Conservation (phyloP, 2,329 filamentous ascomycete genomes). For the Exophiala viscosa region DNA sequence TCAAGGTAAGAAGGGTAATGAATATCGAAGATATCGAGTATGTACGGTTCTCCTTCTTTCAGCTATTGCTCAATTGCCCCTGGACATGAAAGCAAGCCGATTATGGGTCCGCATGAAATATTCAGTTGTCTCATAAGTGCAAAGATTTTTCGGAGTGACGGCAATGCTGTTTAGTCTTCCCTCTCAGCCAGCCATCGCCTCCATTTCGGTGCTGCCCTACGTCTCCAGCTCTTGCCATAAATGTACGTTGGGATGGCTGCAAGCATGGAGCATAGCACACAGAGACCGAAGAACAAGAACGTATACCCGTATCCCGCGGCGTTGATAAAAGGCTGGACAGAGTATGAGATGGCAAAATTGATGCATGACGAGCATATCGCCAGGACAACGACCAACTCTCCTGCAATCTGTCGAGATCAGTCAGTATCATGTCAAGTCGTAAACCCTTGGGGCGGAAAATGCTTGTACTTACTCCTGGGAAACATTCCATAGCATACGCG, state of each 20-base stretch:
- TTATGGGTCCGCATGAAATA: no score
- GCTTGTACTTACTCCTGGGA: constrained; percentile 31
- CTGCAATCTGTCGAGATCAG: constrained; percentile 31
- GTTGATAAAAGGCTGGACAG: constrained; percentile 40
- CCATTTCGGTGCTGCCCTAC: constrained; percentile 8
- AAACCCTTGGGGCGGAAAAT: background rate
- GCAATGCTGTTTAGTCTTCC: background rate
- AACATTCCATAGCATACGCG: constrained; percentile 43
- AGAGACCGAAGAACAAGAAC: constrained; percentile 12
- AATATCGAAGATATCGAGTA: no score
- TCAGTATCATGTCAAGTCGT: constrained; percentile 6
- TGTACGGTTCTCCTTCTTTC: no score
- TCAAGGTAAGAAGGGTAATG: no score
- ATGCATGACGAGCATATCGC: constrained; percentile 33
- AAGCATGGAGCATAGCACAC: constrained; percentile 9
- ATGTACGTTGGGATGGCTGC: constrained; percentile 10
- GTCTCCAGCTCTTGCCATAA: constrained; percentile 13
- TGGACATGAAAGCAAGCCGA: no score
- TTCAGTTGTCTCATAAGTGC: no score
- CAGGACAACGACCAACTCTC: constrained; percentile 38
- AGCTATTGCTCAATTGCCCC: no score
- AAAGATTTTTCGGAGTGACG: no score
- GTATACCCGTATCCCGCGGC: constrained; percentile 11
- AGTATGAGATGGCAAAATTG: constrained; percentile 38
- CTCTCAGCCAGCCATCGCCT: constrained; percentile 8